Base-by-base conservation (phyloP, 805 yeast species). In the Barnettozyma wickerhamii region DNA sequence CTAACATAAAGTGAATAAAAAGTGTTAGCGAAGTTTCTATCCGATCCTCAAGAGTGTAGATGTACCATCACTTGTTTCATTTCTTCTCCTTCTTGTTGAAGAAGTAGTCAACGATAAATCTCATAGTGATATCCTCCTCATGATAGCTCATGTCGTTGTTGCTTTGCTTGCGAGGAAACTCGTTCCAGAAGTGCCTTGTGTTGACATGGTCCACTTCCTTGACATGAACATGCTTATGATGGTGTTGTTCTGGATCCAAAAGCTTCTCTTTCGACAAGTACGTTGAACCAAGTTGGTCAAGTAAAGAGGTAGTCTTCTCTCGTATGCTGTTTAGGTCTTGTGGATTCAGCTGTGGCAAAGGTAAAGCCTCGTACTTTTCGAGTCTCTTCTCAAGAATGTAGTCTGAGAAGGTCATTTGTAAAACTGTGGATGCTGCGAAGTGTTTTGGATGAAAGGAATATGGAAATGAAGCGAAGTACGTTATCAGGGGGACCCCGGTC, bases 61-160 rank as follows among this genome's bases (percentile, higher is more conserved):
- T n/a, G n/a, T n/a, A n/a, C n/a, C n/a, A n/a, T 34, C 20, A 21
- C 27, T 13, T 7, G 15, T 15, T n/a, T 15, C 24, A 27, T 20
- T 35, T 30, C 34, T 50, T 51, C 24, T 42, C 42, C 10, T 46
- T 37, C 3, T 17, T 23, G 10, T 35, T 34, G 33, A 47, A 49
- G 41, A 53, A 56, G 49, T 55, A 56, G 35, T 53, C 51, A 12
- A 46, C 52, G 14, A 56, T 39, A 38, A 56, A 56, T 18, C 47
- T 49, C 43, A 54, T 37, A n/a, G 54, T 52, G 13, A 47, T 46
- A 31, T 56, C 60, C 20, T 56, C 59, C n/a, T 45, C 49, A 37
- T 56, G 60, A 31, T 56, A 56, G 18, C 52, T 55, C 40, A 49
- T 29, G 30, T 56, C 60, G 34, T 50, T 47, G 40, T 56, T 54